Base-by-base conservation (phyloP, 2,329 filamentous ascomycete species). In the Triangularia verruculosa region DNA sequence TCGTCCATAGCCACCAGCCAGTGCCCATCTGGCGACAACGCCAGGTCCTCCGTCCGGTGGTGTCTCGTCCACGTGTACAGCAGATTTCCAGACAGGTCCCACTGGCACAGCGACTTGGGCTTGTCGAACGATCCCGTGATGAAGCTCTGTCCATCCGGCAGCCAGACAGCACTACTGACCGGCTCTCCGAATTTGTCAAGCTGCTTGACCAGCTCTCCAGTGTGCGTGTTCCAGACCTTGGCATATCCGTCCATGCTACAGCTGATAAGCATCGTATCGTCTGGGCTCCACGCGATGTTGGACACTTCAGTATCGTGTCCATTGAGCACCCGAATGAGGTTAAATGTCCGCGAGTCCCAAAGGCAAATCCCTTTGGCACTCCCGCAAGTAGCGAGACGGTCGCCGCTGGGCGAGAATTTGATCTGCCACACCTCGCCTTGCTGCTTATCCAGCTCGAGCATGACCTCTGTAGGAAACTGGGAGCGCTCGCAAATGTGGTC, bases 151-250 rank as follows among this genome's bases (percentile, higher is more conserved):
- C 89, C 89, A 72, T 96, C 90, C 0, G 88, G 84, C 5, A 90
- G 84, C 94, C 95, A 99, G n/a, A 91, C 90, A 64, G 93, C 96
- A 62, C 90, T 89, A 54, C 91, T 96, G 39, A 96, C 91, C 0
- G 93, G 91, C 71, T 97, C 89, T n/a, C 84, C 83, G 70, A 95
- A 93, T 56, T 87, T 84, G 59, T 86, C 83, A 15, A 94, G 82
- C 8, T 82, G 85, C 61, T 86, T 82, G 47, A 92, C 79, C 53
- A 87, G 79, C 43, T 79, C 78, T 0, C 91, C 91, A 5, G 83
- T 86, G 86, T 92, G 64, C 1, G 83, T 79, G 75, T 93, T 86
- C 90, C 91, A 97, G 66, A 97, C 77, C 34, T 89, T 84, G 0
- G 91, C 92, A 66, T 83, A 84, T 54, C 84, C 85, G 72, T 96